Conservation (phyloP, 805 yeast genomes). For the Ogataea saltuana region DNA sequence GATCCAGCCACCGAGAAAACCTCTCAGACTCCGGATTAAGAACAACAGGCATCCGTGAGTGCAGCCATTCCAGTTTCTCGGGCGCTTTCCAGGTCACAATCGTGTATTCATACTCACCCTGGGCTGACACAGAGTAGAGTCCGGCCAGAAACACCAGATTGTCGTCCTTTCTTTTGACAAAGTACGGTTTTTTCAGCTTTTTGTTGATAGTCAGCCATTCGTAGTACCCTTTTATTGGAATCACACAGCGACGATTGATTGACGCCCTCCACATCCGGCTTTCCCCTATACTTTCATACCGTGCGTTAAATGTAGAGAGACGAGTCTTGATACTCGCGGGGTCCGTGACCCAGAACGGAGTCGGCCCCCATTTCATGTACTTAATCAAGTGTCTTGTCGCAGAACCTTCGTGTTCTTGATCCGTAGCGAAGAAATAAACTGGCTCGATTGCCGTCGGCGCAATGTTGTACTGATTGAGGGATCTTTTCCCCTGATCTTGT, state of each 20-base stretch:
- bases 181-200: slow-evolving; percentile 58
- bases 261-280: slow-evolving; percentile 59
- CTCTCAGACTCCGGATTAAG: slow-evolving; percentile 56
- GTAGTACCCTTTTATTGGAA: slow-evolving; percentile 81
- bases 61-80: slow-evolving; percentile 63
- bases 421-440: slow-evolving; percentile 34
- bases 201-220: slow-evolving; percentile 66
- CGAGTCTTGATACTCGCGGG: slow-evolving; percentile 33
- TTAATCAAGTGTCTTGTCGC: slow-evolving; percentile 33
- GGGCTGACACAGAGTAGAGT: slow-evolving; percentile 37
- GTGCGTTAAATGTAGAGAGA: slow-evolving; percentile 69
- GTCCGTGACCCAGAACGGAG: slow-evolving; percentile 64
- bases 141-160: slow-evolving; percentile 69
- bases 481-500: slow-evolving; percentile 22
- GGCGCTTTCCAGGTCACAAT: slow-evolving; percentile 76
- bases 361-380: slow-evolving; percentile 78
- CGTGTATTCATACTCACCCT: slow-evolving; percentile 54
- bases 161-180: slow-evolving; percentile 52
- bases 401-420: neutral
- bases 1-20: slow-evolving; percentile 66
- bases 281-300: slow-evolving; percentile 59
- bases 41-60: slow-evolving; percentile 76
- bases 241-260: slow-evolving; percentile 60
- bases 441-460: slow-evolving; percentile 60
- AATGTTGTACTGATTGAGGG: slow-evolving; percentile 52